Base-by-base conservation (phyloP, 805 yeast species). In the Candida xyloterini region DNA sequence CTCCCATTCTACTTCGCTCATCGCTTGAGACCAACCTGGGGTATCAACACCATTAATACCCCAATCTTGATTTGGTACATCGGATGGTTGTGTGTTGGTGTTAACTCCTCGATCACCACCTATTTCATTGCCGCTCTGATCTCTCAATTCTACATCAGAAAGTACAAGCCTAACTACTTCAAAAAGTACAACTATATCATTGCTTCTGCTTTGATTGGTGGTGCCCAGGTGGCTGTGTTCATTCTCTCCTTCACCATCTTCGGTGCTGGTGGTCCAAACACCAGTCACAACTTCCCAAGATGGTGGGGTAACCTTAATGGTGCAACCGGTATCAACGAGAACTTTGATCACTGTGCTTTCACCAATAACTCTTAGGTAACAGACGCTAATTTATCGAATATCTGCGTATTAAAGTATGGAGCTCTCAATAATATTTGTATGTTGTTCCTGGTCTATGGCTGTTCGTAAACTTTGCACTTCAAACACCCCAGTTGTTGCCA, bases 201-300 rank as follows among this genome's bases (percentile, higher is more conserved):
- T 35, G 68, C 78, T 30, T 71, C 75, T 46, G 77, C 72, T 3
- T 53, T 73, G 24, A 70, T 74, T n/a, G 75, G 76, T 9, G 78
- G 78, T 10, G 53, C 50, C 20, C 65, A 60, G 44, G 62, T 59
- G 10, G 53, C 59, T 44, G 57, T 60, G 13, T 57, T 60, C 40
- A 35, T 60, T 23, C 48, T 60, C 15, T 59, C 63, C 21, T 60
- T 60, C 39, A 55, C 65, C 20, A 60, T 60, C 27, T 48, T 52
- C 16, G 63, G 63, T 47, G 63, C 64, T 21, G 53, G 57, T 41
- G 65, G 65, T 36, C 28, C 43, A n/a, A 48, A 42, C 35, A 52
- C 57, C 23, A 46, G 42, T 37, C 42, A 44, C 40, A 33, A 49
- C 44, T 57, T 60, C 56, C 62, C 62, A 23, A 44, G 52, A 40